These are phyloP conservation scores for Microbotryum saponariae DNA, from an alignment of 1,284 basidiomycete genomes.

Conservation along the genomic window DNA sequence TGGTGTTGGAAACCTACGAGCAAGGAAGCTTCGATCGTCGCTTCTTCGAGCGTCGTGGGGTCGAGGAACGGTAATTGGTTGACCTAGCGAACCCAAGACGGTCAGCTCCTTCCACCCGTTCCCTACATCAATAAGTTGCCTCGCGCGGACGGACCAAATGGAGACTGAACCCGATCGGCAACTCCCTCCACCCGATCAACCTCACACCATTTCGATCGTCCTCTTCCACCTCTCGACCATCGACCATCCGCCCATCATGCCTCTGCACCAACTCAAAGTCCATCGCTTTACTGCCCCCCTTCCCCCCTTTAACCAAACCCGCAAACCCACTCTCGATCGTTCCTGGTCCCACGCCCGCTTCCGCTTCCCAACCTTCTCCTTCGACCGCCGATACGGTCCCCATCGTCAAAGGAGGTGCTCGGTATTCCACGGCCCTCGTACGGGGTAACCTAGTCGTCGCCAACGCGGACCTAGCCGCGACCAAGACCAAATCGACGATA, in stretches of 20 bases:
- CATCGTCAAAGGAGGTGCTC: neutral
- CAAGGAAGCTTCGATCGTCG: slow-evolving; percentile 13
- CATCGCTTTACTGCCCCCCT: slow-evolving; percentile 24
- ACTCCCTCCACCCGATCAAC: slow-evolving; percentile 20
- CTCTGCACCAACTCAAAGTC: slow-evolving; percentile 26
- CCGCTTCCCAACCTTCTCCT: neutral
- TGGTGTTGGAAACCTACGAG: slow-evolving; percentile 11
- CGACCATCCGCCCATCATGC: too few relatives aligned
- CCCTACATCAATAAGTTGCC: neutral
- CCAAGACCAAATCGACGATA: slow-evolving; percentile 18
- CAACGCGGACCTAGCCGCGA: slow-evolving; percentile 26
- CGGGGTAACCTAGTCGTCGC: slow-evolving; percentile 15
- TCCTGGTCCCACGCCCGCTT: neutral
- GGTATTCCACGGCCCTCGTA: slow-evolving; percentile 23
- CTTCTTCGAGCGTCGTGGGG: slow-evolving; percentile 23
- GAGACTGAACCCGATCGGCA: slow-evolving; percentile 25
- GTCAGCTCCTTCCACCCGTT: too few relatives aligned
- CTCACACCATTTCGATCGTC: slow-evolving; percentile 11
- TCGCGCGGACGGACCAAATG: slow-evolving; percentile 17
- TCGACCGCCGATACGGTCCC: neutral
- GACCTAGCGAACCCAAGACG: slow-evolving; percentile 9
- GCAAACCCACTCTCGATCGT: slow-evolving; percentile 20
- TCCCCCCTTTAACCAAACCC: slow-evolving; percentile 32
- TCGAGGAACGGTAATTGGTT: slow-evolving; percentile 30
- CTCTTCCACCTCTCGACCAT: slow-evolving; percentile 9